Conservation (phyloP, 441 rosid genomes). For the Pelargonium fulgidum region DNA sequence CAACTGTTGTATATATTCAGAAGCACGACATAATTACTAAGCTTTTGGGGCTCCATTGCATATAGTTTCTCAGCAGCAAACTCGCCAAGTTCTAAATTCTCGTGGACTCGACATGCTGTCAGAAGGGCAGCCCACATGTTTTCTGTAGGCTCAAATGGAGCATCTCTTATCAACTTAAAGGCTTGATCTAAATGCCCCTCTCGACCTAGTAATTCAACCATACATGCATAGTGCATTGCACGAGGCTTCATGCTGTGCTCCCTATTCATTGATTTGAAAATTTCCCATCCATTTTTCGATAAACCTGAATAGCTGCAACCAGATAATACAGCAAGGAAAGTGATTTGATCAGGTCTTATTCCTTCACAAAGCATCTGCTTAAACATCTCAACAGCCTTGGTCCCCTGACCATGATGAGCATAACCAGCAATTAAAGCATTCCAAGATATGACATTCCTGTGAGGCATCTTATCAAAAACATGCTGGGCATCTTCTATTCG, state of each 20-base stretch:
- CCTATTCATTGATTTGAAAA: constrained; percentile 59
- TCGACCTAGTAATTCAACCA: constrained; percentile 74
- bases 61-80: constrained; percentile 72
- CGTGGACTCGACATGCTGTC: constrained; percentile 70
- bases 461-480: constrained; percentile 63
- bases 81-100: constrained; percentile 72
- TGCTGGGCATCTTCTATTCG: constrained; percentile 64
- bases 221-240: constrained; percentile 78
- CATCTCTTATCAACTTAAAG: constrained; percentile 53
- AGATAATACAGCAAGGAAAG: constrained; percentile 71
- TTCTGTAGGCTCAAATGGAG: constrained; percentile 60
- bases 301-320: constrained; percentile 77
- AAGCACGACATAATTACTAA: constrained; percentile 65
- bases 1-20: constrained; percentile 64
- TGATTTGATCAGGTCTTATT: constrained; percentile 63
- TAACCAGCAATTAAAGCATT: constrained; percentile 85
- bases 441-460: constrained; percentile 73
- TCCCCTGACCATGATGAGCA: constrained; percentile 70
- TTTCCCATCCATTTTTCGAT: constrained; percentile 65
- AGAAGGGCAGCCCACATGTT: constrained; percentile 94
- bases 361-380: constrained; percentile 55
- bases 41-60: constrained; percentile 78
- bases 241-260: constrained; percentile 69
- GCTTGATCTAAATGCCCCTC: constrained; percentile 85
- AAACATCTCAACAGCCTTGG: constrained; percentile 57